Evolutionary conservation across 768 basidiomycete genomes (phyloP), one percentile per base, ranked within the genome.

Genomic region (Pulveroboletus sp.): DNA sequence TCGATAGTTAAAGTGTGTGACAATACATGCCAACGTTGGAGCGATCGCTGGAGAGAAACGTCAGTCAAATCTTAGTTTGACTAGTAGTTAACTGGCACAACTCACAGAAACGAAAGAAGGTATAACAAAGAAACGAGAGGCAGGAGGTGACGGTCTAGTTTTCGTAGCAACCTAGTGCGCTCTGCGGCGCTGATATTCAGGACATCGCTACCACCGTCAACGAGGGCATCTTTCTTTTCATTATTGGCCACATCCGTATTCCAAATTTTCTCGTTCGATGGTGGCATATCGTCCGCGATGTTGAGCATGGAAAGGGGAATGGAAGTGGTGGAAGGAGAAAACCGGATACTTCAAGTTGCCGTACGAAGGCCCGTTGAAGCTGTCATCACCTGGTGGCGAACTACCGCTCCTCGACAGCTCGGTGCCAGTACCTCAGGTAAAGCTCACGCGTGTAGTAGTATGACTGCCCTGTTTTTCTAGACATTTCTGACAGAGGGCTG

Each of bases 81-180:
- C 17, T 1, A 14, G 34, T 22, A 35, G 4, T 34, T 20, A 16
- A 37, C 7, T 27, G 24, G 40, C 2, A 22, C 5, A 42, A 69
- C 75, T 65, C 51, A 76, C 73, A 77, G 58, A 56, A 76, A 77
- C 7, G 74, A 76, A 43, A 76, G 63, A 34, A 77, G 62, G 49
- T 76, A 76, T 11, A 78, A 57, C 31, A 75, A 48, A 6, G 73
- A 74, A 31, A 76, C 68, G 41, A 76, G 66, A 7, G 76, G 74
- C 41, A 78, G 54, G 20, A 77, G 54, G 51, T 76, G 73, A 51
- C 63, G 59, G 53, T 78, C 76, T 26, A 77, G 54, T 56, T 77
- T 78, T 22, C 73, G 65, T 38, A 77, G 51, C 8, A 68, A 40
- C 49, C 55, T 65, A 2, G 60, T 51, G 23, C 62, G 66, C 41